A percentile compares a stretch with the other conserved stretches of the same genome.
Conservation (phyloP, 73 alveolate genomes). For the Durusdinium trenchii region DNA sequence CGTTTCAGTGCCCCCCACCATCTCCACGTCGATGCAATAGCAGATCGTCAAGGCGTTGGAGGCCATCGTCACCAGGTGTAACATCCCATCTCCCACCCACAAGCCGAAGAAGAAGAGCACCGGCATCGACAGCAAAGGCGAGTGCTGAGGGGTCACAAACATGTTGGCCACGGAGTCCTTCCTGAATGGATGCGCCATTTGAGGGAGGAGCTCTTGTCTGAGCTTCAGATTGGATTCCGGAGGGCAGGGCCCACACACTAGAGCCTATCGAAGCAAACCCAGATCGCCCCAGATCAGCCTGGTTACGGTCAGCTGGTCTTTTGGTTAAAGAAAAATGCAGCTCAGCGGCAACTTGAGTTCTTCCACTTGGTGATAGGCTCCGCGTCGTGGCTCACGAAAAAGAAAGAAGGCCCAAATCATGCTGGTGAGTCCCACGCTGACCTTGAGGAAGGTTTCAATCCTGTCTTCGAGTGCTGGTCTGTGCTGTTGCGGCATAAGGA, state of each 20-base stretch:
- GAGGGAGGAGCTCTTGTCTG: background rate
- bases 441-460: constrained; percentile 73
- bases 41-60: constrained; percentile 80
- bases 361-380: constrained; percentile 82
- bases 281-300: background rate
- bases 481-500: too few relatives aligned
- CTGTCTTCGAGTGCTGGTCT: too few relatives aligned
- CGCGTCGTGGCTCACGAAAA: constrained; percentile 73
- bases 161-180: constrained; percentile 44
- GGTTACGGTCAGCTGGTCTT: background rate
- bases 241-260: background rate
- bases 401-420: constrained; percentile 85
- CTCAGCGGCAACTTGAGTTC: constrained; percentile 15
- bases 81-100: constrained; percentile 88
- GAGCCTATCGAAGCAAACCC: background rate
- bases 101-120: constrained; percentile 61
- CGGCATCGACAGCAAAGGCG: constrained; percentile 74
- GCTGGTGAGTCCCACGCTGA: constrained; percentile 71
- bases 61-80: constrained; percentile 69
- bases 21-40: constrained; percentile 92
- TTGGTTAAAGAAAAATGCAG: too few relatives aligned
- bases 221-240: background rate
- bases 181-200: background rate
- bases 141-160: constrained; percentile 75
- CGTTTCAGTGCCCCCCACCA: constrained; percentile 89